phyloP scores from a whole-genome alignment of 257 asterid species.

The Solanum ahanhuiri region DNA sequence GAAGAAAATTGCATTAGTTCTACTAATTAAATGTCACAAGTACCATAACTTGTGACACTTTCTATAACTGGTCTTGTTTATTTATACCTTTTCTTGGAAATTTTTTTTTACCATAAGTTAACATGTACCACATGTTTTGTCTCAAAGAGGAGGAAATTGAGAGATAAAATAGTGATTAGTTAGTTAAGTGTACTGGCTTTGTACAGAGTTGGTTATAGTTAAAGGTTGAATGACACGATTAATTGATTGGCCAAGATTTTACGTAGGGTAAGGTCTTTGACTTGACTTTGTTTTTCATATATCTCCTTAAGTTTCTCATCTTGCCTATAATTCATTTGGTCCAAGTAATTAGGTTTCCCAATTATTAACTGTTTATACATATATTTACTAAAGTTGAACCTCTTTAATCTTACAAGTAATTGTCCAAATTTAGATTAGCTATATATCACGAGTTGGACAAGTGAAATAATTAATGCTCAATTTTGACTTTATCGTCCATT shows the following conservation, averaged over 20 bases:
- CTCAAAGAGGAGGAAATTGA: neutral
- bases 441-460: neutral
- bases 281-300: constrained; percentile 9
- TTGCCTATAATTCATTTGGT: constrained; percentile 29
- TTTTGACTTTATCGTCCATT: neutral
- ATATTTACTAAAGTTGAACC: neutral
- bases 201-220: neutral
- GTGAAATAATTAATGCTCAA: neutral
- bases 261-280: constrained; percentile 16
- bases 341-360: constrained; percentile 24
- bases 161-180: neutral
- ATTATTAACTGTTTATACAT: neutral
- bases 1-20: neutral
- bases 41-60: constrained; percentile 10
- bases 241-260: constrained; percentile 29
- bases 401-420: neutral
- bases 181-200: constrained; percentile 1
- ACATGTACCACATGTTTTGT: constrained; percentile 9
- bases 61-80: neutral
- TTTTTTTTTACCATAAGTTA: neutral
- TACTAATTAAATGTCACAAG: constrained; percentile 1
- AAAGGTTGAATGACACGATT: neutral
- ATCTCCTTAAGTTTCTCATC: constrained; percentile 22
- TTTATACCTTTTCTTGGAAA: constrained; percentile 8
- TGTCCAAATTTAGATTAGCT: neutral